Conservation (phyloP, 768 basidiomycete genomes). For the Phylloporus arenicola region DNA sequence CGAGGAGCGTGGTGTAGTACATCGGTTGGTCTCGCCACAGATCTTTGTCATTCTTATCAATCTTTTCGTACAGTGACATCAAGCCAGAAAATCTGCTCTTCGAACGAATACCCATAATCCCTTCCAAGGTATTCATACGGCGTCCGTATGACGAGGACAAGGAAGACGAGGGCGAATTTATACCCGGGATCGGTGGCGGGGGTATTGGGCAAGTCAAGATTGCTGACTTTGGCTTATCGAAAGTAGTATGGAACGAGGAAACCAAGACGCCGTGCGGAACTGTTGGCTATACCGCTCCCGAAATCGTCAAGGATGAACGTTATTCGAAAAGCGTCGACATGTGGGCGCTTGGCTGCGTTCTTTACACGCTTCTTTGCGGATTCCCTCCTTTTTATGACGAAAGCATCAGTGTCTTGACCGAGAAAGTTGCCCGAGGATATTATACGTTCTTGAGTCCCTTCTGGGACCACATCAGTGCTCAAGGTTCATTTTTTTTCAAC, state of each 20-base stretch:
- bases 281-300: slow-evolving; percentile 97
- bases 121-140: slow-evolving; percentile 65
- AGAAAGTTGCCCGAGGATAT: slow-evolving; percentile 95
- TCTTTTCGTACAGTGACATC: slow-evolving; percentile 58
- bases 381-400: slow-evolving; percentile 99
- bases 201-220: slow-evolving; percentile 98
- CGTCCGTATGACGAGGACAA: slow-evolving; percentile 98
- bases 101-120: slow-evolving; percentile 85
- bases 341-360: slow-evolving; percentile 99
- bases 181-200: slow-evolving; percentile 87
- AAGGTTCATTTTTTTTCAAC: slow-evolving; percentile 45
- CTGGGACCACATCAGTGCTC: slow-evolving; percentile 93
- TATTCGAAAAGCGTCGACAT: slow-evolving; percentile 97
- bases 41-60: not conserved
- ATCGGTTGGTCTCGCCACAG: slow-evolving; percentile 47
- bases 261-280: slow-evolving; percentile 99
- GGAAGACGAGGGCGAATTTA: slow-evolving; percentile 96
- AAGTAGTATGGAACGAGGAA: slow-evolving; percentile 98
- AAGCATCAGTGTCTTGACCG: slow-evolving; percentile 94
- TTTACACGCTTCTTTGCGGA: slow-evolving; percentile 96
- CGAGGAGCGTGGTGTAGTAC: slow-evolving; percentile 96
- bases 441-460: slow-evolving; percentile 99
- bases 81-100: slow-evolving; percentile 98
- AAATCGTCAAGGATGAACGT: slow-evolving; percentile 98
- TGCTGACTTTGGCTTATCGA: slow-evolving; percentile 95